phyloP scores from a whole-genome alignment of 495 filamentous ascomycete species.

The Lichina pygmaea region DNA sequence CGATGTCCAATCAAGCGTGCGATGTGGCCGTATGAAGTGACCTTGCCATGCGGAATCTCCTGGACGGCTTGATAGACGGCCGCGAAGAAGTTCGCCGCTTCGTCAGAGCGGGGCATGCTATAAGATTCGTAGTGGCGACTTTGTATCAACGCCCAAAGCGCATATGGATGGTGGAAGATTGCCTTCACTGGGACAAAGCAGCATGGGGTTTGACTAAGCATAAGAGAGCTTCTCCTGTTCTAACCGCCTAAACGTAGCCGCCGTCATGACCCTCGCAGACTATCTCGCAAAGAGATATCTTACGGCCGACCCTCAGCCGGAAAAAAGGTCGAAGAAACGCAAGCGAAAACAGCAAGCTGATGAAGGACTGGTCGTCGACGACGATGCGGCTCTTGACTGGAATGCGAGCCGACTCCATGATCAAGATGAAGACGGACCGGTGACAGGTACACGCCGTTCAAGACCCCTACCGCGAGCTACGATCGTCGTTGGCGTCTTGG shows the following conservation, averaged over 20 bases:
- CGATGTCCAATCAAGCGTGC: slow-evolving; percentile 53
- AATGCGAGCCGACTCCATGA: slow-evolving; percentile 13
- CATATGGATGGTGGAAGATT: too few species aligned
- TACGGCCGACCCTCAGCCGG: slow-evolving; percentile 43
- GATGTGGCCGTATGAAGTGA: slow-evolving; percentile 79
- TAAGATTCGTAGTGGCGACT: background rate
- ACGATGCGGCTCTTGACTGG: slow-evolving; percentile 69
- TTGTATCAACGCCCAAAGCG: background rate
- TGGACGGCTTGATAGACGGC: slow-evolving; percentile 66
- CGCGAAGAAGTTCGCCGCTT: slow-evolving; percentile 59
- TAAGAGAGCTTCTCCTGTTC: background rate
- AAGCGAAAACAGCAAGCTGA: slow-evolving; percentile 29
- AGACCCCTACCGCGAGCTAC: background rate
- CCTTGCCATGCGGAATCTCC: slow-evolving; percentile 56
- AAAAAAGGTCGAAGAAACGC: slow-evolving; percentile 64
- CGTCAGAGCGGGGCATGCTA: slow-evolving; percentile 47
- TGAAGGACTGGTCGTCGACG: slow-evolving; percentile 57
- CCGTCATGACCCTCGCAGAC: slow-evolving; percentile 34
- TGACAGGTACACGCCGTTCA: slow-evolving; percentile 7
- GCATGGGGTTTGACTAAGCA: too few species aligned
- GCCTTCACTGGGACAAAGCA: too few species aligned
- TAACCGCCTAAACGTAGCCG: background rate
- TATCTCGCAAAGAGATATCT: slow-evolving; percentile 95
- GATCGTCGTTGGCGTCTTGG: background rate
- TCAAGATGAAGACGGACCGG: slow-evolving; percentile 18